These are phyloP conservation scores for Suhomyces choctaworum DNA, from an alignment of 1,139 yeast genomes.

Conservation along the genomic window DNA sequence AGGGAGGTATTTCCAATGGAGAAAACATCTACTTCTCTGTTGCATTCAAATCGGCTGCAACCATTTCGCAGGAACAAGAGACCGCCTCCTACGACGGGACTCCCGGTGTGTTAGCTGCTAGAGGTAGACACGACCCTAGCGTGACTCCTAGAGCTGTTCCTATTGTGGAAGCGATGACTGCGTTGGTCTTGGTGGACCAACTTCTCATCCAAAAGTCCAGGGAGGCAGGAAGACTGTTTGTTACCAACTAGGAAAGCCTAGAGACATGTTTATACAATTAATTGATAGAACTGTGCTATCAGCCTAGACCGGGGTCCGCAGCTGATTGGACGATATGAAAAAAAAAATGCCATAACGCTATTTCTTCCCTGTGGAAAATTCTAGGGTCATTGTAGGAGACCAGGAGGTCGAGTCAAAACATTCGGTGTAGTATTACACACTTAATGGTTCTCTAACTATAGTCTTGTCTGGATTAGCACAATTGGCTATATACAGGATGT, in stretches of 20 bases:
- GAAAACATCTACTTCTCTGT: conserved; percentile 92
- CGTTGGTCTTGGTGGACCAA: conserved; percentile 86
- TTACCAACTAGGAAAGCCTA: conserved; percentile 6
- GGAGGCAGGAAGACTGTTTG: conserved; percentile 40
- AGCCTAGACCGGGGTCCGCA: too few species aligned
- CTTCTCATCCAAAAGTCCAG: conserved; percentile 84
- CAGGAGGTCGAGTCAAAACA: too few species aligned
- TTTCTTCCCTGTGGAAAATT: too few species aligned
- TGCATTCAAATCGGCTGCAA: conserved; percentile 97
- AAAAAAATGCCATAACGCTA: too few species aligned
- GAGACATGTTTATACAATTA: too few species aligned
- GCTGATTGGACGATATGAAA: too few species aligned
- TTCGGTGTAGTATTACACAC: too few species aligned
- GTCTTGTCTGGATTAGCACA: too few species aligned
- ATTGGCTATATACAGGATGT: not conserved
- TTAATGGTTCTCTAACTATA: too few species aligned
- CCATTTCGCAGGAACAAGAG: conserved; percentile 88
- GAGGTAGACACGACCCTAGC: conserved; percentile 98
- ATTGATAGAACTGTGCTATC: too few species aligned
- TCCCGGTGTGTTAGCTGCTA: conserved; percentile 85
- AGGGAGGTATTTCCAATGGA: conserved; percentile 97
- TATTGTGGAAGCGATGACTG: conserved; percentile 97
- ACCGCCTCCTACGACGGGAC: conserved; percentile 88
- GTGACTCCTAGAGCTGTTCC: conserved; percentile 99
- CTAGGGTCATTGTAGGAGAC: too few species aligned